Conservation (phyloP, 768 basidiomycete genomes). For the Vishniacozyma victoriae region DNA sequence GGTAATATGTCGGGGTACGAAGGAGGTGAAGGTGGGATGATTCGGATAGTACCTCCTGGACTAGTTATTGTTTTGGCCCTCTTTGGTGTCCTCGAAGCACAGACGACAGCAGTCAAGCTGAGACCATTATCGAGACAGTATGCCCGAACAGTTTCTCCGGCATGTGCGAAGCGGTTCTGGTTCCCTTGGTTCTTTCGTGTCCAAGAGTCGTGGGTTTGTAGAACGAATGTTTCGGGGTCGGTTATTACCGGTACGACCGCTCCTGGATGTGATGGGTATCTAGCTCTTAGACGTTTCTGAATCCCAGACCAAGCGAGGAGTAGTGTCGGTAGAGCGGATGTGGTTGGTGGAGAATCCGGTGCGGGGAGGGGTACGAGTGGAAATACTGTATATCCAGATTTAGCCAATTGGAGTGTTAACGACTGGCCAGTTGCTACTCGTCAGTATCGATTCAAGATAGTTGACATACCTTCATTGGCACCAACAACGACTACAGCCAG, state of each 20-base stretch:
- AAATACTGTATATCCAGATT: slow-evolving; percentile 37
- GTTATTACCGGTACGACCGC: slow-evolving; percentile 30
- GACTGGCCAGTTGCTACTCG: slow-evolving; percentile 26
- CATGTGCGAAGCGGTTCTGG: slow-evolving; percentile 22
- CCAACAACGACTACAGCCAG: slow-evolving; percentile 31
- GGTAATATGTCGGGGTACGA: background rate
- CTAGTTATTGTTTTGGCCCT: background rate
- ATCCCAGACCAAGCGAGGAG: slow-evolving; percentile 27
- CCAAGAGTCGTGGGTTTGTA: background rate
- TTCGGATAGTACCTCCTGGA: background rate
- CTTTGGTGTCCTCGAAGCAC: slow-evolving; percentile 8
- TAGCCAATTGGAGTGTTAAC: slow-evolving; percentile 28
- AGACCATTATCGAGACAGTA: slow-evolving; percentile 29
- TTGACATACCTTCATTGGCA: slow-evolving; percentile 22
- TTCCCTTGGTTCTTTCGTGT: background rate
- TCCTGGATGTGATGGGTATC: slow-evolving; percentile 24
- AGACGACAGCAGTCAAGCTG: slow-evolving; percentile 25
- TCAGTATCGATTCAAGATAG: background rate
- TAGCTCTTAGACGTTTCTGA: slow-evolving; percentile 25
- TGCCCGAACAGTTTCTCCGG: slow-evolving; percentile 32
- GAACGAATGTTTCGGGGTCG: slow-evolving; percentile 15
- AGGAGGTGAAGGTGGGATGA: background rate
- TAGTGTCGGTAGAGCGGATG: slow-evolving; percentile 20
- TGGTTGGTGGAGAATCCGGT: slow-evolving; percentile 24
- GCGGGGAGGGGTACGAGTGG: slow-evolving; percentile 31